Evolutionary conservation across 768 basidiomycete genomes (phyloP), one percentile per base, ranked within the genome.

Genomic region (Mycena floridula): DNA sequence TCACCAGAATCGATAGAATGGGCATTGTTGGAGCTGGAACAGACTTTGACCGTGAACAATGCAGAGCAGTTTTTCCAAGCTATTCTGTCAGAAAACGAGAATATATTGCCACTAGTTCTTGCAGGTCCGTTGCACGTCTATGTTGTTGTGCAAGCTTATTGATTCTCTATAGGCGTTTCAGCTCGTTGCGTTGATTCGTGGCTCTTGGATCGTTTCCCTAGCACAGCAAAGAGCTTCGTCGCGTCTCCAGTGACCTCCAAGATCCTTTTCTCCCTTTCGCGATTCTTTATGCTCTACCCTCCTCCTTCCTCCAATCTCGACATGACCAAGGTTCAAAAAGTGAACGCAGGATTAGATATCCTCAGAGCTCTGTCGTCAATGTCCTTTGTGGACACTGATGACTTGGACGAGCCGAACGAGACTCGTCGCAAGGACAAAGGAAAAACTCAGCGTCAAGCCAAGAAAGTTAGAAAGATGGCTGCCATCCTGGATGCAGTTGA

Each of bases 391-490:
- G n/a, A n/a, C n/a, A n/a, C n/a, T n/a, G n/a, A n/a, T n/a, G n/a
- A n/a, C n/a, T n/a, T n/a, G n/a, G n/a, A n/a, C n/a, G n/a, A n/a
- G n/a, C n/a, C n/a, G n/a, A n/a, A n/a, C n/a, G 32, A 35, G 18
- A 35, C 32, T 4, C 32, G 32, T 18, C 13, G 18, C 13, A n/a
- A n/a, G n/a, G n/a, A n/a, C n/a, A n/a, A n/a, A n/a, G n/a, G n/a
- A n/a, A 13, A 39, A 24, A 60, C 57, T 41, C 69, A 64, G 45
- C 63, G 59, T 39, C 57, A 57, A 42, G 30, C 44, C 30, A 60
- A 43, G 52, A 49, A 47, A 35, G 52, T 48, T 1, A 27, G 47
- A 55, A 47, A 46, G 43, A 27, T 35, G 42, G 53, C 43, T 43
- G 46, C 38, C 39, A 39, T 18, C 13, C 25, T 47, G 3, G 46